Percentiles rank a stretch among this genome's conserved stretches.
These are phyloP conservation scores for Lasiosphaeria miniovina DNA, from an alignment of 495 filamentous ascomycete species.

Conservation along the genomic window DNA sequence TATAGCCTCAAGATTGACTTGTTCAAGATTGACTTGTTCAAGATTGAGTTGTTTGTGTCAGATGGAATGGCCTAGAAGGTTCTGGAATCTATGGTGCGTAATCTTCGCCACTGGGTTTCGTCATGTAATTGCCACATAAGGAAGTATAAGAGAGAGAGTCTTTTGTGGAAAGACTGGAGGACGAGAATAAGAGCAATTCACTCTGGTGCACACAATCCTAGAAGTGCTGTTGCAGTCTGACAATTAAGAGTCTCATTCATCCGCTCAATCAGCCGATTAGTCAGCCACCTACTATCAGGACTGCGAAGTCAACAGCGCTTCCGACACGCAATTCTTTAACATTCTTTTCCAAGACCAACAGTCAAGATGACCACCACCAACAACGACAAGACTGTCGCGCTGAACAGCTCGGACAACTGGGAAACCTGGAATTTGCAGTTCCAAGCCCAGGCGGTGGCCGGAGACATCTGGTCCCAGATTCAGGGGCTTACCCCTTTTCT, in stretches of 20 bases:
- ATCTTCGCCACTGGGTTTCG: too few species aligned
- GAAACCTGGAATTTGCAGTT: constrained; percentile 10
- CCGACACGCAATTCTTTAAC: neutral
- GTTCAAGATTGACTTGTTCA: too few species aligned
- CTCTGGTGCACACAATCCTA: too few species aligned
- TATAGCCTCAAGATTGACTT: too few species aligned
- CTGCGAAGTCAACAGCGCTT: neutral
- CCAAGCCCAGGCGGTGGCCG: constrained; percentile 11
- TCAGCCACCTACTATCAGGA: neutral
- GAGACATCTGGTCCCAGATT: constrained; percentile 6
- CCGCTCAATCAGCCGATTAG: neutral
- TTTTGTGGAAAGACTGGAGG: too few species aligned
- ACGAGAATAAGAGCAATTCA: too few species aligned
- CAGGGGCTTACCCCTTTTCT: constrained; percentile 11
- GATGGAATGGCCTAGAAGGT: too few species aligned
- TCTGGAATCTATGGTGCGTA: too few species aligned
- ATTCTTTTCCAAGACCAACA: neutral
- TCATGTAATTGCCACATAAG: too few species aligned
- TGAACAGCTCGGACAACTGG: constrained; percentile 8
- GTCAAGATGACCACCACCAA: constrained; percentile 4
- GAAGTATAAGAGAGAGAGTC: too few species aligned
- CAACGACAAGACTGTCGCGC: constrained; percentile 8
- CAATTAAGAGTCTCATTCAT: neutral
- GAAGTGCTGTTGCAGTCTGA: too few species aligned
- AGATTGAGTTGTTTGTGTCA: too few species aligned